Conservation (phyloP, 2,329 filamentous ascomycete genomes). For the Macrophomina phaseolina region DNA sequence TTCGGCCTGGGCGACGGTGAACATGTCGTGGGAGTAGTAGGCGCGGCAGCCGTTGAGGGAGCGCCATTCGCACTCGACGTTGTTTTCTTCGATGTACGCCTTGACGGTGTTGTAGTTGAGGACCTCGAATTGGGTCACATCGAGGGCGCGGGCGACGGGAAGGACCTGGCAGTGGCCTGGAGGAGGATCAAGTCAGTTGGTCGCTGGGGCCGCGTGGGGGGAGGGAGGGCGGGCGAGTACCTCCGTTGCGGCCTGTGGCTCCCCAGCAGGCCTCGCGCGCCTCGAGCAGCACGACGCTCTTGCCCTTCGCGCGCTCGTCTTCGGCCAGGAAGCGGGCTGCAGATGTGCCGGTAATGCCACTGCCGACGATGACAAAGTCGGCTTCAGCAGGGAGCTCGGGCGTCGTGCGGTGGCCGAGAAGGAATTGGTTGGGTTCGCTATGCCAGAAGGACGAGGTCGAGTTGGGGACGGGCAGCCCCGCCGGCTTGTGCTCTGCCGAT, state of each 20-base stretch:
- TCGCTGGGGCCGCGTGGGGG: not conserved
- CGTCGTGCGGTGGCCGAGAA: conserved; percentile 73
- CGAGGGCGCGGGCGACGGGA: conserved; percentile 65
- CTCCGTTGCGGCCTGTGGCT: conserved; percentile 69
- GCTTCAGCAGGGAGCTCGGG: conserved; percentile 62
- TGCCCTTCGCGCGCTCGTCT: conserved; percentile 50
- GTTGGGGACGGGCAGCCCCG: conserved; percentile 62
- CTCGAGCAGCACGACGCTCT: conserved; percentile 73
- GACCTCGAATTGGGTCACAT: conserved; percentile 74
- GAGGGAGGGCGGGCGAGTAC: not conserved
- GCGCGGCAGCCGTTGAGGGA: conserved; percentile 67
- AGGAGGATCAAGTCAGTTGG: not conserved
- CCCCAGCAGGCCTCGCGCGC: conserved; percentile 82
- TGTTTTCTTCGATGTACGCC: conserved; percentile 61
- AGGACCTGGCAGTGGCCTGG: conserved; percentile 73
- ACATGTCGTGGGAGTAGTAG: conserved; percentile 63
- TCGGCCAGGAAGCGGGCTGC: conserved; percentile 66
- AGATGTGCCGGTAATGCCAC: conserved; percentile 77
- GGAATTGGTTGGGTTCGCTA: conserved; percentile 65
- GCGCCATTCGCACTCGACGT: conserved; percentile 73
- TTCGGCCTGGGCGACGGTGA: conserved; percentile 58
- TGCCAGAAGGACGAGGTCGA: conserved; percentile 77
- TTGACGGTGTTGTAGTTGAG: conserved; percentile 68
- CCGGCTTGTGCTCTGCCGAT: conserved; percentile 31
- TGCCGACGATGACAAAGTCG: conserved; percentile 75